Evolutionary conservation across 2,329 filamentous ascomycete genomes (phyloP).

Genomic region (Phoma sp.): DNA sequence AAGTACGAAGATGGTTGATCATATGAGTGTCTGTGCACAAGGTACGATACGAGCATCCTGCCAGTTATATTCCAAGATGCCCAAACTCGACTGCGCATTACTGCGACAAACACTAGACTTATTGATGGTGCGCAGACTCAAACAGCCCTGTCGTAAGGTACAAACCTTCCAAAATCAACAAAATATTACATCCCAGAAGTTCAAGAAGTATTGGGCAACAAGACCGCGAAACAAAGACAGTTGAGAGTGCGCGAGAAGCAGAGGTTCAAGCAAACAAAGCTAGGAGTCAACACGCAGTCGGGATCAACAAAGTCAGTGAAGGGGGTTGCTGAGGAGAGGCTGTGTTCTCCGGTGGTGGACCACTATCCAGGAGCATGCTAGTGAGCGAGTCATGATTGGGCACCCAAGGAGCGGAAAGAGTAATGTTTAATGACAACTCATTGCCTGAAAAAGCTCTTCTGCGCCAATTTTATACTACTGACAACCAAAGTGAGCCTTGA

Average conservation of each 20-base stretch:
- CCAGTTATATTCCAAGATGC: not conserved
- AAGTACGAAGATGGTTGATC: conserved; percentile 15
- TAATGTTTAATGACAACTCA: not conserved
- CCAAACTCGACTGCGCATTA: not conserved
- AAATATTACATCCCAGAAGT: conserved; percentile 10
- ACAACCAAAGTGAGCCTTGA: not conserved
- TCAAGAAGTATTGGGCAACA: conserved; percentile 8
- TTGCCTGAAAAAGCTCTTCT: not conserved
- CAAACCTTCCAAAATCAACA: conserved; percentile 13
- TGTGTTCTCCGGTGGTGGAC: conserved; percentile 2
- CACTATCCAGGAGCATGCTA: conserved; percentile 4
- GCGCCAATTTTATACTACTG: not conserved
- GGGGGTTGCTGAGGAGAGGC: conserved; percentile 1
- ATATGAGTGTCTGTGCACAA: conserved; percentile 18
- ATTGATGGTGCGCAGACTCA: not conserved
- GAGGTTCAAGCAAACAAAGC: conserved; percentile 16
- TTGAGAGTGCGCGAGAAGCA: conserved; percentile 8
- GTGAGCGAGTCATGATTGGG: conserved; percentile 10
- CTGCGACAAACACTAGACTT: not conserved
- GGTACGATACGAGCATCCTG: not conserved
- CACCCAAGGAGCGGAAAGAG: not conserved
- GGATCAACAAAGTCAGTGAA: conserved; percentile 1
- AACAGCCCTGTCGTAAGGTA: conserved; percentile 16
- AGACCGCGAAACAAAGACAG: conserved; percentile 6
- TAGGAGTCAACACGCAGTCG: conserved; percentile 6